phyloP scores from a whole-genome alignment of 352 stramenopile genomes.

The Phytopythium oedochilum region DNA sequence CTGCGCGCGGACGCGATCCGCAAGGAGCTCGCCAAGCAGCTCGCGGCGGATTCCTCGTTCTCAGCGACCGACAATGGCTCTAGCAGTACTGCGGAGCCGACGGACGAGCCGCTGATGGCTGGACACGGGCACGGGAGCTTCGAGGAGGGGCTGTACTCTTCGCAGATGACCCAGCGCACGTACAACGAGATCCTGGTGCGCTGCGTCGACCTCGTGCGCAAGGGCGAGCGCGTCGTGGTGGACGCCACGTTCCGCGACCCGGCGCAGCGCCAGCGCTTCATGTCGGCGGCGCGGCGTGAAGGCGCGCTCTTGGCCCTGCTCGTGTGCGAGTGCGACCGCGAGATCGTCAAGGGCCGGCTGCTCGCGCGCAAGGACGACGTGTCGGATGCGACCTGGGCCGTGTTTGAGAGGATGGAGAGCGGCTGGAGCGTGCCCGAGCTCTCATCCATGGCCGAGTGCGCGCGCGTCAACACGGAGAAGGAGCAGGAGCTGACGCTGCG shows the following conservation, averaged over 20 bases:
- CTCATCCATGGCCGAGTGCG: constrained; percentile 30
- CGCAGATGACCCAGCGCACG: constrained; percentile 48
- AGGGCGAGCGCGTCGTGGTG: constrained; percentile 51
- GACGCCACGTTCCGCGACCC: constrained; percentile 60
- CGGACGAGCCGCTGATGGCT: not conserved
- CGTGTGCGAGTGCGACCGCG: constrained; percentile 60
- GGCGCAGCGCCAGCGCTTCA: constrained; percentile 34
- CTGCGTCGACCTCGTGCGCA: constrained; percentile 25
- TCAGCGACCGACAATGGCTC: constrained; percentile 4
- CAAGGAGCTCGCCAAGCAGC: constrained; percentile 36
- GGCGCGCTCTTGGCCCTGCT: constrained; percentile 48
- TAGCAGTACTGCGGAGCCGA: constrained; percentile 1
- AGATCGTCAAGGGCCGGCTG: constrained; percentile 62
- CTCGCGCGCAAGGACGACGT: constrained; percentile 53
- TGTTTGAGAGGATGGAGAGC: constrained; percentile 64
- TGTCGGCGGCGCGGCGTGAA: constrained; percentile 33
- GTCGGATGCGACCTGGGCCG: constrained; percentile 63
- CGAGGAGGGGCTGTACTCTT: constrained; percentile 58
- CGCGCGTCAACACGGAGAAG: constrained; percentile 66
- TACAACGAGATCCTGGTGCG: constrained; percentile 58
- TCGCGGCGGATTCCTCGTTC: not conserved
- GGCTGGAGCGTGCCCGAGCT: constrained; percentile 33
- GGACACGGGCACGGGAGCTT: constrained; percentile 20
- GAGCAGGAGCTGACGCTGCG: constrained; percentile 58
- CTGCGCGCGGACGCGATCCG: constrained; percentile 59